Base-by-base conservation (phyloP, 345 rosid species). In the Aegle marmelos region DNA sequence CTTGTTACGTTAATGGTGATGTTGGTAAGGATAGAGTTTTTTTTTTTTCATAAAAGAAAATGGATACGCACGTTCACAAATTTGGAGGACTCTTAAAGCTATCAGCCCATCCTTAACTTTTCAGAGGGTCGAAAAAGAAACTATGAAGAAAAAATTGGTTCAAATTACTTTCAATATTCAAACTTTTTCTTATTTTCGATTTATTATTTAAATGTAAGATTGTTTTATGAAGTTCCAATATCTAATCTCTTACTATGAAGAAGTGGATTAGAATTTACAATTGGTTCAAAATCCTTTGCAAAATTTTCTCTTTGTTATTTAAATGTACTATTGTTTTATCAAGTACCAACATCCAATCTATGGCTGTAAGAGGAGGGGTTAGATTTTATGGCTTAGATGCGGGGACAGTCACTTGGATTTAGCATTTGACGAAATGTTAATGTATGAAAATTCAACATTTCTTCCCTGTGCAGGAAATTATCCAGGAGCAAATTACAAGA, bases 401-500 rank as follows among this genome's bases (percentile, higher is more conserved):
- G 27, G 27, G 30, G 27, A 39, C 39, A 37, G 54, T 68, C 50
- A 4, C 5, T 7, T 16, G 21, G 70, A 22, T 66, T 22, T n/a
- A 22, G 70, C 50, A 21, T 66, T 69, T 69, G 57, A 14, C 27
- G 22, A 69, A 25, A 45, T 69, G 33, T 34, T 28, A n/a, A 28
- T 24, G 56, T 25, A 9, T 28, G 4, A 37, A n/a, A 17, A 22
- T n/a, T 14, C 59, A 22, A 22, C n/a, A 28, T 24, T 64, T 61
- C 65, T 60, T 31, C 13, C 60, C 60, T 57, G 8, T 72, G 77
- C 89, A 96, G 98, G 99, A 94, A 86, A 89, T 97, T 57, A 88
- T 94, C 70, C 98, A 94, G 86, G 99, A 97, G 93, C 99, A 97
- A 82, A 97, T 97, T 64, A 94, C 99, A 8, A 86, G 99, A 80